Evolutionary conservation across 2,329 filamentous ascomycete genomes (phyloP).

Genomic region (Leptographium galeiforme): DNA sequence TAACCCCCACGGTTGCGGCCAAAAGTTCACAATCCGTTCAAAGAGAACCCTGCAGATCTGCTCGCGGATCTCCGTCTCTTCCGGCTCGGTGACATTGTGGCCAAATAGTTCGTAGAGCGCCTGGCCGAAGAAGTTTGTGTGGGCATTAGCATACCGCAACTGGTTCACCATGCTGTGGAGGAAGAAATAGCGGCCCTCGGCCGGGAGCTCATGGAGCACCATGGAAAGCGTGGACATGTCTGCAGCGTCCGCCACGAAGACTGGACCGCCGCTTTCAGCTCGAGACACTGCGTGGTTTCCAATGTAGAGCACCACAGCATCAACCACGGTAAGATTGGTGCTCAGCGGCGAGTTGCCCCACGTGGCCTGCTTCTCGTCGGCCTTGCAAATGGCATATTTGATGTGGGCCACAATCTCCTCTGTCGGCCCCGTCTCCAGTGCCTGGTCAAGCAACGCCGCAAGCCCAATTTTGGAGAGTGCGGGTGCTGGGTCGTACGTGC

Average conservation of each 20-base stretch:
- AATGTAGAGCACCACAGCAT: constrained; percentile 73
- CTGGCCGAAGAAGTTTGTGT: constrained; percentile 89
- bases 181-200: constrained; percentile 74
- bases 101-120: constrained; percentile 76
- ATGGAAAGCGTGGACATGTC: constrained; percentile 64
- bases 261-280: constrained; percentile 44
- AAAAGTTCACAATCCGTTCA: constrained; percentile 76
- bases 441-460: constrained; percentile 44
- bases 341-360: constrained; percentile 54
- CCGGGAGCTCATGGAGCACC: constrained; percentile 59
- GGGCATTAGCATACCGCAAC: constrained; percentile 74
- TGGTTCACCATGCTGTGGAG: constrained; percentile 80
- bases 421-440: constrained; percentile 46
- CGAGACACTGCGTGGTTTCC: constrained; percentile 57
- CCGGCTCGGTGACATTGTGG: constrained; percentile 56
- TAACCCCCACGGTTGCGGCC: constrained; percentile 92
- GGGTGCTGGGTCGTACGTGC: constrained; percentile 48
- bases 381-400: constrained; percentile 53
- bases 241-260: constrained; percentile 50
- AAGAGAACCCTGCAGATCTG: constrained; percentile 81
- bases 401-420: constrained; percentile 67
- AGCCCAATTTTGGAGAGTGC: constrained; percentile 42
- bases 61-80: constrained; percentile 73
- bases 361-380: constrained; percentile 43
- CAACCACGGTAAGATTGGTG: constrained; percentile 59